Conservation (phyloP, 768 basidiomycete species). For the Tephrocybe sp. region DNA sequence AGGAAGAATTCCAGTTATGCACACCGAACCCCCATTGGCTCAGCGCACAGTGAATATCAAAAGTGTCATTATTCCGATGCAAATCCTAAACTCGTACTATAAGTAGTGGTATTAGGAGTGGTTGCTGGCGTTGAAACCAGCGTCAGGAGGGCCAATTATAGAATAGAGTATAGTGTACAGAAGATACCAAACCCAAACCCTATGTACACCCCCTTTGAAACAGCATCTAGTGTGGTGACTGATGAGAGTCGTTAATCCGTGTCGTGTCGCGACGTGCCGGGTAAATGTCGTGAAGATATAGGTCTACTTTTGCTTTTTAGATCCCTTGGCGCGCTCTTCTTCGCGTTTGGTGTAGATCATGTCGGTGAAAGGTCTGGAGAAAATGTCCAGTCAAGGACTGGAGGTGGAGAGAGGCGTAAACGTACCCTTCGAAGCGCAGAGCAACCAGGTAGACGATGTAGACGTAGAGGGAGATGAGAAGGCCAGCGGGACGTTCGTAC, state of each 20-base stretch:
- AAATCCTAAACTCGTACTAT: constrained; percentile 7
- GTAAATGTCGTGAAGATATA: neutral
- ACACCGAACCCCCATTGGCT: too few species aligned
- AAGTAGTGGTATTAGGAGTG: constrained; percentile 9
- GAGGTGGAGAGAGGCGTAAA: constrained; percentile 10
- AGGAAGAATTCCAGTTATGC: too few species aligned
- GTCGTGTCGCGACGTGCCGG: constrained; percentile 8
- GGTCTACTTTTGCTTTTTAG: constrained; percentile 21
- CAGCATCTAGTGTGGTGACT: constrained; percentile 13
- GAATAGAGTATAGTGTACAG: neutral
- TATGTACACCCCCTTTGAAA: constrained; percentile 6
- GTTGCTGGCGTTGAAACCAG: constrained; percentile 26
- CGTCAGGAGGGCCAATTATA: neutral
- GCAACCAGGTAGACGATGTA: constrained; percentile 85
- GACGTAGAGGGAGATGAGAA: constrained; percentile 79
- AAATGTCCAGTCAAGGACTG: neutral
- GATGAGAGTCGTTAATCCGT: constrained; percentile 19
- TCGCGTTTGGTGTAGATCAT: constrained; percentile 74
- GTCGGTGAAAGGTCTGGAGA: constrained; percentile 69
- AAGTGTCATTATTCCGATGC: constrained; percentile 4
- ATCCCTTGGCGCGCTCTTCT: constrained; percentile 22
- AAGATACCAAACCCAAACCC: neutral
- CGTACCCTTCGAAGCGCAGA: constrained; percentile 87
- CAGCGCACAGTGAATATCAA: neutral
- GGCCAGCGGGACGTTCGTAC: constrained; percentile 84